phyloP scores from a whole-genome alignment of 345 rosid genomes.

The Nephelium lappaceum region DNA sequence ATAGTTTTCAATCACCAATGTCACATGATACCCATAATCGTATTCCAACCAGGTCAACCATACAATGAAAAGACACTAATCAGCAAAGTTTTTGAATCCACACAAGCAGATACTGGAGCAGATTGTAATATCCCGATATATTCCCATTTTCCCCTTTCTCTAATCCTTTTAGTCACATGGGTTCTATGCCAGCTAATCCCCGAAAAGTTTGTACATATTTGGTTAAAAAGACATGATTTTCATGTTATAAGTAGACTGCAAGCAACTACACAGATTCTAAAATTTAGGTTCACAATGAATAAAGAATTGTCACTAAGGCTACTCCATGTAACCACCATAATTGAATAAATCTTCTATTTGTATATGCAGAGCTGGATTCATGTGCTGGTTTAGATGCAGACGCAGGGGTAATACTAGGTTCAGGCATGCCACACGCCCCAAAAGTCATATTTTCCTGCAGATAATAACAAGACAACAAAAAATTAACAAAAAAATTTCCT shows the following conservation, averaged over 20 bases:
- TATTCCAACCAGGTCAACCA: not conserved
- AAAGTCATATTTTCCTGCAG: slow-evolving; percentile 53
- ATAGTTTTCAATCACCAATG: not conserved
- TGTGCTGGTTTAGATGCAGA: slow-evolving; percentile 17
- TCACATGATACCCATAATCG: slow-evolving; percentile 7
- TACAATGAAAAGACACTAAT: not conserved
- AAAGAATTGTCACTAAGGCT: slow-evolving; percentile 17
- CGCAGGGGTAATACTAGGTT: slow-evolving; percentile 26
- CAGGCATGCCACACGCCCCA: slow-evolving; percentile 43
- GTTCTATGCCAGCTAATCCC: not conserved
- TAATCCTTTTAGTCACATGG: not conserved
- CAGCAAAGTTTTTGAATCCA: not conserved
- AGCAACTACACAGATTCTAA: not conserved
- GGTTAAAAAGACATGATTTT: not conserved
- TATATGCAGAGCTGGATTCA: slow-evolving; percentile 38
- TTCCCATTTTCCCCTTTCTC: not conserved
- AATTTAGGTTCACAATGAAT: slow-evolving; percentile 17
- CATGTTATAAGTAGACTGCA: not conserved
- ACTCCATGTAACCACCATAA: slow-evolving; percentile 22
- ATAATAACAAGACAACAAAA: not conserved
- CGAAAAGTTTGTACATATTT: not conserved
- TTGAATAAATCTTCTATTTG: slow-evolving; percentile 16
- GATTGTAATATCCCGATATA: not conserved
- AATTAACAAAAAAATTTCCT: not conserved
- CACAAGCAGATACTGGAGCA: not conserved